These are phyloP conservation scores for Candida xyloterini DNA, from an alignment of 805 yeast species.

Conservation along the genomic window DNA sequence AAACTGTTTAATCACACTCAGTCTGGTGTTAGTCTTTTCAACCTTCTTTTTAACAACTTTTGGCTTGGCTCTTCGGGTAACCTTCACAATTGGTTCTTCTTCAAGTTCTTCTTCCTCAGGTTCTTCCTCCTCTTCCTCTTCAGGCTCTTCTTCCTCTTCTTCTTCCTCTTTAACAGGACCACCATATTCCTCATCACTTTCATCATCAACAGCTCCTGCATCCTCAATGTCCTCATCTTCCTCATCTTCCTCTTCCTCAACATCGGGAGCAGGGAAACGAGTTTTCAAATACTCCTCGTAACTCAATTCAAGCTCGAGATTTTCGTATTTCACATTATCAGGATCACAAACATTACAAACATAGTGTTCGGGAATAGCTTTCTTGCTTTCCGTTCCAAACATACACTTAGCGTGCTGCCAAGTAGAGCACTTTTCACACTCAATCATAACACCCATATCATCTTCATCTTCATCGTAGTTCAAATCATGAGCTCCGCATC, in stretches of 20 bases:
- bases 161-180: slow-evolving; percentile 12
- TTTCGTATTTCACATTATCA: slow-evolving; percentile 28
- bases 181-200: slow-evolving; percentile 14
- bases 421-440: slow-evolving; percentile 62
- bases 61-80: slow-evolving; percentile 1
- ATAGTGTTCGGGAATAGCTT: slow-evolving; percentile 46
- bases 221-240: slow-evolving; percentile 21
- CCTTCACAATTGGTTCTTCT: slow-evolving; percentile 3
- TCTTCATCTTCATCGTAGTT: slow-evolving; percentile 60
- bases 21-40: slow-evolving; percentile 38
- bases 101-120: slow-evolving; percentile 7
- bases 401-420: slow-evolving; percentile 73
- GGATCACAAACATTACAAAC: slow-evolving; percentile 55
- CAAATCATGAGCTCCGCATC: slow-evolving; percentile 57
- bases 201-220: slow-evolving; percentile 15
- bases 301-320: slow-evolving; percentile 32
- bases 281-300: slow-evolving; percentile 28
- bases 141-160: slow-evolving; percentile 13
- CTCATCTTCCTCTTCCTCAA: slow-evolving; percentile 14
- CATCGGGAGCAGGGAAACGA: slow-evolving; percentile 13
- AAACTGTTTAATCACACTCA: slow-evolving; percentile 52
- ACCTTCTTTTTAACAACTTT: slow-evolving; percentile 9
- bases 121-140: slow-evolving; percentile 10
- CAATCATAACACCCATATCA: slow-evolving; percentile 54
- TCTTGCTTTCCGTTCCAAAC: slow-evolving; percentile 42